Base-by-base conservation (phyloP, 2,329 filamentous ascomycete genomes). In the Plectosphaerella plurivora region DNA sequence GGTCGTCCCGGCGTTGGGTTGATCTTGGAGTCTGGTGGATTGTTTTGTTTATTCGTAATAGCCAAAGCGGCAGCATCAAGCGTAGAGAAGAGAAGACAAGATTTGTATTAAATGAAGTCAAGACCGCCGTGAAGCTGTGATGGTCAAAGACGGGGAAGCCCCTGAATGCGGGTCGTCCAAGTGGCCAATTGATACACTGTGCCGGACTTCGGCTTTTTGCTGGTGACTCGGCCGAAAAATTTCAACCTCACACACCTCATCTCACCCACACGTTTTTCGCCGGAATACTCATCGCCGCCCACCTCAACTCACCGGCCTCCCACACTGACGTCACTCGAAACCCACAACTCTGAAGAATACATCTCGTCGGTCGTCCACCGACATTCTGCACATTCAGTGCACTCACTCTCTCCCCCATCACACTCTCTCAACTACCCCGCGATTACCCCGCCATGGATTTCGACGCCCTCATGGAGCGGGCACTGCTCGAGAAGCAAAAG, bases 381-480 rank as follows among this genome's bases (percentile, higher is more conserved):
- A 9, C 28, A 28, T 28, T 28, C 25, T 28, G 10, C 11, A 12
- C 8, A 33, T 12, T 33, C 8, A 33, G 11, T 10, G 11, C 8
- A 33, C 11, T 33, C 28, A 33, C 28, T 33, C 28, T 33, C 28
- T 10, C 28, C 11, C 28, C 28, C 11, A 33, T 12, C 8, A 33
- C 28, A 12, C 11, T 12, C 28, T 33, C 28, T 33, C 22, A 5
- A 12, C 28, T 10, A 12, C 41, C 10, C 16, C 41, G n/a, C 41
- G n/a, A 44, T 14, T 18, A n/a, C 37, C 14, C 41, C 41, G 18
- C 52, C 16, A 70, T 75, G 71, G 63, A 68, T 35, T 65, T 76
- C 46, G 70, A 76, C 53, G 69, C 76, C 55, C 66, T 77, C 55
- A 63, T 76, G 61, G 69, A 69, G 15, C 58, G 67, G 59, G 60